Evolutionary conservation across 1,284 basidiomycete genomes (phyloP), one percentile per base, ranked within the genome.

Genomic region (Ustilago crameri): DNA sequence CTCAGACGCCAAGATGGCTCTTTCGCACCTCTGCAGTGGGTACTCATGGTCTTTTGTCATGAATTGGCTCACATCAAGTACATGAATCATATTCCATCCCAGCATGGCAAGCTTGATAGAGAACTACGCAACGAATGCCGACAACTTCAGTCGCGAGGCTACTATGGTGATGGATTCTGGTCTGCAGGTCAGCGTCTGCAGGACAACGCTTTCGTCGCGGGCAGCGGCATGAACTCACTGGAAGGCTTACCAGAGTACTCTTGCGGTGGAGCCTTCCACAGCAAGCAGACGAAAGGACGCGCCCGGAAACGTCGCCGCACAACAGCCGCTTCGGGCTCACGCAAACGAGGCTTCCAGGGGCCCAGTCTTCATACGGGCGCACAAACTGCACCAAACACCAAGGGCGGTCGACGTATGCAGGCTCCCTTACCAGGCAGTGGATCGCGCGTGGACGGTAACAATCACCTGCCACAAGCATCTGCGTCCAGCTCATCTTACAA

Each of bases 131-230:
- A 69, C 22, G 62, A 75, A 38, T 71, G 66, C 24, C 45, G 60
- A 15, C 44, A 72, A 2, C 51, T 76, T 15, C 76, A 77, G 40
- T 24, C 46, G n/a, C 54, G 66, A 45, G 76, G 76, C 44, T 78
- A 78, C 53, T 74, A 53, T 32, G 76, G 76, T 27, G 76, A 78
- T 45, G 76, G 76, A 14, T 69, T 79, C 42, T 79, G 76, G 76
- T 75, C 73, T 1, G 62, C 72, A 0, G 76, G 76, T 20, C 62
- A 68, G 46, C 51, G 64, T 22, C 55, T 79, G 30, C 24, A 69
- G 17, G 65, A 71, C 38, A 67, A 68, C 26, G 69, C 54, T 2
- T 72, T 70, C 22, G 60, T 73, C 1, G 51, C 64, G 1, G 76
- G 73, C 3, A 51, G 23, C 9, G 66, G 72, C n/a, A 64, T 68